A percentile compares a stretch with the other conserved stretches of the same genome.
phyloP scores from a whole-genome alignment of 1,284 basidiomycete species.

The Laetiporus sulphureus region DNA sequence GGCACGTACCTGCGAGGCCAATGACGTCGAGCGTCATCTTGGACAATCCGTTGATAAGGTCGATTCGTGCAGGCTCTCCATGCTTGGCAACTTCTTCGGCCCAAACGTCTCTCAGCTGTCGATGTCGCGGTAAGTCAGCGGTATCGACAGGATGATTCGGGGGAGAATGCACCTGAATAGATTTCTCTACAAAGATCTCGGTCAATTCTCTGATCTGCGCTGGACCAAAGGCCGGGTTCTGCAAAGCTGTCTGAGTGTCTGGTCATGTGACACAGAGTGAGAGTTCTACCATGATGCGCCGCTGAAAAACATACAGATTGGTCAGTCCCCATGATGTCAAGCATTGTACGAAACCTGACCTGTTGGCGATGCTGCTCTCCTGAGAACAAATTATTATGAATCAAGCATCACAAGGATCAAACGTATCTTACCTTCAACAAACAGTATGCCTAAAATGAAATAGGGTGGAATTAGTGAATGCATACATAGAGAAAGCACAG shows the following conservation, averaged over 20 bases:
- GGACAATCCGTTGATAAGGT: slow-evolving; percentile 35
- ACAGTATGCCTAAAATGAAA: slow-evolving; percentile 1
- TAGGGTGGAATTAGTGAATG: background rate
- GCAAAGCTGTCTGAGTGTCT: background rate
- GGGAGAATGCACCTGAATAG: slow-evolving; percentile 31
- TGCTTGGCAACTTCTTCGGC: slow-evolving; percentile 5
- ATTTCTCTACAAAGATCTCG: slow-evolving; percentile 46
- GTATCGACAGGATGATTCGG: background rate
- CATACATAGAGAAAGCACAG: background rate
- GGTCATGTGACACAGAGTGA: background rate
- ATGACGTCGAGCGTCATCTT: slow-evolving; percentile 45
- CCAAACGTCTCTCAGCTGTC: slow-evolving; percentile 26
- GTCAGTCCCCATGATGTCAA: background rate
- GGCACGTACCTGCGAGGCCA: slow-evolving; percentile 35
- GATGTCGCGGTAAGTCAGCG: background rate
- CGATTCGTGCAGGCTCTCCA: slow-evolving; percentile 20
- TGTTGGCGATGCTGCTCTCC: slow-evolving; percentile 6
- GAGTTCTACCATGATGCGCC: slow-evolving; percentile 27
- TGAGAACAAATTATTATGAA: background rate
- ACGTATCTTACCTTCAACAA: slow-evolving; percentile 5
- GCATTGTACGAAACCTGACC: background rate
- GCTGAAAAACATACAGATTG: slow-evolving; percentile 13
- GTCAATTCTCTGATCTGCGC: slow-evolving; percentile 49
- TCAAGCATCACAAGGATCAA: background rate
- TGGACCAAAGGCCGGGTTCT: slow-evolving; percentile 57